Conservation (phyloP, 2,329 filamentous ascomycete species). For the Diaporthe sp. region DNA sequence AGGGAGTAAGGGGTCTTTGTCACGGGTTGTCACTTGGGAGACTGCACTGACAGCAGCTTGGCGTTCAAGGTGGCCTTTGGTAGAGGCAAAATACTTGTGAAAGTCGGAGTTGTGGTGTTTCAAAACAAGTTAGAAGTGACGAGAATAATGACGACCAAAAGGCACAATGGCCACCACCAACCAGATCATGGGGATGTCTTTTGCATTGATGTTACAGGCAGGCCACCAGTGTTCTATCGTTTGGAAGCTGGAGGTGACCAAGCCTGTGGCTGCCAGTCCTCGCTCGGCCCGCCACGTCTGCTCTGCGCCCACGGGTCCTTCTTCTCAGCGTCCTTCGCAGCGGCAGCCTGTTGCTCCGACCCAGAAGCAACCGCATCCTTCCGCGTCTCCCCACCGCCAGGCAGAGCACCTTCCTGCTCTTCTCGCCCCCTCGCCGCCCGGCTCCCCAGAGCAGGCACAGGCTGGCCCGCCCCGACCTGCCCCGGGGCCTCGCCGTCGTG, state of each 20-base stretch:
- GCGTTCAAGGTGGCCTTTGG: constrained; percentile 18
- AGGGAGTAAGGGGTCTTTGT: not conserved
- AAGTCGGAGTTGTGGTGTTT: constrained; percentile 20
- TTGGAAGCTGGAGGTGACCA: constrained; percentile 62
- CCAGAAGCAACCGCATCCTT: constrained; percentile 34
- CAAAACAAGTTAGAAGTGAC: not conserved
- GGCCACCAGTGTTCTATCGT: constrained; percentile 45
- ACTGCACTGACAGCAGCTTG: constrained; percentile 1
- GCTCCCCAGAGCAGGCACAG: constrained; percentile 47
- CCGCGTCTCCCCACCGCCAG: constrained; percentile 39
- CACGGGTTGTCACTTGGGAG: not conserved
- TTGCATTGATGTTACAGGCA: not conserved
- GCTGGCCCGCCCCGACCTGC: constrained; percentile 44
- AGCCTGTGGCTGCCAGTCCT: constrained; percentile 76
- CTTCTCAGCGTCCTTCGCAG: constrained; percentile 18
- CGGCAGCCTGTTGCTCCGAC: constrained; percentile 33
- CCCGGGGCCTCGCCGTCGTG: constrained; percentile 46
- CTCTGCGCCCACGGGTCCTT: constrained; percentile 72
- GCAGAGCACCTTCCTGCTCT: constrained; percentile 39
- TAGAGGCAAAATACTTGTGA: constrained; percentile 3
- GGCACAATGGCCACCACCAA: not conserved
- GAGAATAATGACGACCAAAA: not conserved
- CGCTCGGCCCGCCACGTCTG: constrained; percentile 66
- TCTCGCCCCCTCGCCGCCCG: constrained; percentile 37
- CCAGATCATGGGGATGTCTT: constrained; percentile 10